A percentile compares a stretch with the other conserved stretches of the same genome.
These are phyloP conservation scores for Lipomyces orientalis DNA, from an alignment of 805 yeast genomes.

Conservation along the genomic window DNA sequence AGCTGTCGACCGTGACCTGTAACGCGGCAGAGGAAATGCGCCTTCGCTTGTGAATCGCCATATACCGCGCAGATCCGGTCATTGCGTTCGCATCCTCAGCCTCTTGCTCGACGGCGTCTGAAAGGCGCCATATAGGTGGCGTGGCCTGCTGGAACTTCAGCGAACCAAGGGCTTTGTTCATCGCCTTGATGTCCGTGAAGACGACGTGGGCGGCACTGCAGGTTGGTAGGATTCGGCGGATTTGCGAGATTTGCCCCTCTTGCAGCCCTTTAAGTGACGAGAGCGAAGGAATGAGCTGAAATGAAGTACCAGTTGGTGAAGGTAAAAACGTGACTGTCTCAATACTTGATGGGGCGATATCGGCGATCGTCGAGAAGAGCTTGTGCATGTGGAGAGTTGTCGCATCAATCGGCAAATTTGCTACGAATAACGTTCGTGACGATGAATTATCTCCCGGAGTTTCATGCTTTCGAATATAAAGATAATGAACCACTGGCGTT, in stretches of 20 bases:
- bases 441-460: constrained; percentile 11
- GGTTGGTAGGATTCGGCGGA: constrained; percentile 38
- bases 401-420: constrained; percentile 29
- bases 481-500: constrained; percentile 33
- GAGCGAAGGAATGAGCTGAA: constrained; percentile 37
- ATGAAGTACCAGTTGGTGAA: constrained; percentile 44
- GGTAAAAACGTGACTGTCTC: constrained; percentile 21
- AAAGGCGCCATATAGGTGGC: constrained; percentile 75
- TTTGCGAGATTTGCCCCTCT: constrained; percentile 8
- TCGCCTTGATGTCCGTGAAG: constrained; percentile 51
- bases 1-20: constrained; percentile 61
- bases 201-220: constrained; percentile 24
- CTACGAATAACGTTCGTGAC: constrained; percentile 39
- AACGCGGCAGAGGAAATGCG: constrained; percentile 56
- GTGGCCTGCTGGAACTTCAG: constrained; percentile 44
- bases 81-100: constrained; percentile 42
- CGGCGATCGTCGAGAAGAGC: constrained; percentile 32
- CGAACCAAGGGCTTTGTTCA: constrained; percentile 66
- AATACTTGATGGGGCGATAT: background rate
- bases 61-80: constrained; percentile 49
- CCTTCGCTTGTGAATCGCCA: constrained; percentile 45
- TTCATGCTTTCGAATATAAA: constrained; percentile 40
- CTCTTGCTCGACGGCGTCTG: constrained; percentile 66
- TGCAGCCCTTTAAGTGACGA: constrained; percentile 18
- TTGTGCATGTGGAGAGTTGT: constrained; percentile 37